Evolutionary conservation across 495 filamentous ascomycete genomes (phyloP), one percentile per base, ranked within the genome.

Genomic region (Daldinia vernicosa): DNA sequence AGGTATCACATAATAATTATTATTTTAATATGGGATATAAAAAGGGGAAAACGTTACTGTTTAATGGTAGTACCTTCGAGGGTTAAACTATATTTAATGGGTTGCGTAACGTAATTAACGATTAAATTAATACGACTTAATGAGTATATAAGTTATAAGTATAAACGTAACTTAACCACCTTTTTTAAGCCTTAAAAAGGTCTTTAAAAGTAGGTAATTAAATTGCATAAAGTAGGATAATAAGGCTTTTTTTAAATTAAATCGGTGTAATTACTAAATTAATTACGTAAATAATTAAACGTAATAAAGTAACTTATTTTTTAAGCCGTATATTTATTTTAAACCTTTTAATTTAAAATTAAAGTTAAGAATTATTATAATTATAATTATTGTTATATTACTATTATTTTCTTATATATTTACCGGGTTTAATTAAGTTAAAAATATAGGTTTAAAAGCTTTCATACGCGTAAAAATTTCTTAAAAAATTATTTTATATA

Each of bases 341-440:
- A n/a, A 47, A 47, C 6, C 7, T 47, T 47, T 17, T 14, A 37
- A 37, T 47, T 47, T 22, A 47, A 37, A 37, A 37, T 37, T 22
- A 47, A 22, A 22, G 28, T 17, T 47, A 22, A 47, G 22, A 47
- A 17, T 17, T 47, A 47, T 22, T 2, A 22, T 22, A 22, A 6
- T 47, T 47, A 17, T 17, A 17, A 47, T n/a, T 22, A 22, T 22
- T 22, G 22, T 22, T 47, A 22, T 22, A 1, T 1, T 47, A 47
- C 22, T 47, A 37, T 37, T 47, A 19, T 47, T 47, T 47, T 47
- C 15, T 47, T 47, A 47, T 47, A 47, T 47, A 47, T 22, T 47
- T 47, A 47, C 6, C 5, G 9, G 9, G 22, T 47, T 22, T 47
- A 47, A 14, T 47, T 47, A 47, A 22, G 15, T 47, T 47, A 2